Evolutionary conservation across 2,329 filamentous ascomycete genomes (phyloP).

Genomic region (Cytospora piceicola): DNA sequence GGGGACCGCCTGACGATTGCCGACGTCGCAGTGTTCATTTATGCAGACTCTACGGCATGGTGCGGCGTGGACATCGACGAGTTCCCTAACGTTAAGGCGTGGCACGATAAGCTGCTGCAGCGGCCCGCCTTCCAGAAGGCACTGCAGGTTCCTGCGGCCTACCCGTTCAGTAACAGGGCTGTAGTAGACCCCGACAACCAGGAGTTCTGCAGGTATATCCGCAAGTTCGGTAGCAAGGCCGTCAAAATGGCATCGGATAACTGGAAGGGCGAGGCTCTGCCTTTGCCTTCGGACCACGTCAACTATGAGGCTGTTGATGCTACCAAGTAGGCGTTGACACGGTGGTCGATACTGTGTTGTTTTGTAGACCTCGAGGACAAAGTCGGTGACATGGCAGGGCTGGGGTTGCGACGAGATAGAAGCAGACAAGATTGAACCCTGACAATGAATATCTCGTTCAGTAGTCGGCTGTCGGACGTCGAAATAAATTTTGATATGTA

Average conservation of each 20-base stretch:
- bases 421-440: too few relatives aligned
- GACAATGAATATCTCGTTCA: too few relatives aligned
- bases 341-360: neutral
- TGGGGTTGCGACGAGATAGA: too few relatives aligned
- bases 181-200: slow-evolving; percentile 3
- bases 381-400: too few relatives aligned
- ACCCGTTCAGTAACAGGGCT: slow-evolving; percentile 22
- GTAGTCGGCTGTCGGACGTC: too few relatives aligned
- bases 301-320: slow-evolving; percentile 8
- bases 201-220: neutral
- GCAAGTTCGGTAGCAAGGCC: slow-evolving; percentile 11
- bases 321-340: neutral
- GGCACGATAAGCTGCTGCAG: slow-evolving; percentile 33
- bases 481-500: too few relatives aligned
- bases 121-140: slow-evolving; percentile 33
- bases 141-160: slow-evolving; percentile 32
- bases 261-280: slow-evolving; percentile 1
- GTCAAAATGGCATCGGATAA: neutral
- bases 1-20: slow-evolving; percentile 34
- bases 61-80: slow-evolving; percentile 33
- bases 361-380: too few relatives aligned
- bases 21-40: slow-evolving; percentile 35
- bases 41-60: slow-evolving; percentile 34
- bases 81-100: slow-evolving; percentile 33
- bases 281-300: slow-evolving; percentile 11